phyloP scores from a whole-genome alignment of 2,329 filamentous ascomycete species.

The Beauveria scarabaeidicola region DNA sequence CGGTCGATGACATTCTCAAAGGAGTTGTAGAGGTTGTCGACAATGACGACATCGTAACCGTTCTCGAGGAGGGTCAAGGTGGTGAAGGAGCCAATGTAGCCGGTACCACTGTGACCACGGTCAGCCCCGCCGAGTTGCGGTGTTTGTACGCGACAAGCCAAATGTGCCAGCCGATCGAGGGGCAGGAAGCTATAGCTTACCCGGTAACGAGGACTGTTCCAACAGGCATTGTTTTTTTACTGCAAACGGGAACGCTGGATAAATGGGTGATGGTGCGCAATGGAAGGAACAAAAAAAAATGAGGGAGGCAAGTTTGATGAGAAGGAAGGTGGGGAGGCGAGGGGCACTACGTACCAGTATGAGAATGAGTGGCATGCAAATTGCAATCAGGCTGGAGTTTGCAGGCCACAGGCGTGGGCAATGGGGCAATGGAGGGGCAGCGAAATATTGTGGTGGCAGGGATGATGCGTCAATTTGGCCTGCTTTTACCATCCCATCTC shows the following conservation, averaged over 20 bases:
- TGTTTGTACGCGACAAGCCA: neutral
- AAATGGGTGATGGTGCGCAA: slow-evolving; percentile 10
- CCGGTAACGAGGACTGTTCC: slow-evolving; percentile 89
- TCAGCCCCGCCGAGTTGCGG: slow-evolving; percentile 6
- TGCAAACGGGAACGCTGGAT: slow-evolving; percentile 17
- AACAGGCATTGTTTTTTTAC: slow-evolving; percentile 51
- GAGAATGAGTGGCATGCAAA: neutral
- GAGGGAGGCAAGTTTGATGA: slow-evolving; percentile 2
- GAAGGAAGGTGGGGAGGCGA: neutral
- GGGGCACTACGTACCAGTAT: neutral
- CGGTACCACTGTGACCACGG: slow-evolving; percentile 64
- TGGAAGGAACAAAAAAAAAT: neutral
- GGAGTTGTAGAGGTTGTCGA: slow-evolving; percentile 96
- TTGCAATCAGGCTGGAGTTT: too few relatives aligned
- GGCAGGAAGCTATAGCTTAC: slow-evolving; percentile 42
- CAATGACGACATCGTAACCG: slow-evolving; percentile 92
- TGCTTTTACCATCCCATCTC: too few relatives aligned
- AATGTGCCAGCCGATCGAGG: slow-evolving; percentile 12
- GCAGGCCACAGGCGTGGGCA: neutral
- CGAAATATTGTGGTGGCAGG: too few relatives aligned
- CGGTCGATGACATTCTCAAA: slow-evolving; percentile 85
- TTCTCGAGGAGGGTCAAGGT: slow-evolving; percentile 83
- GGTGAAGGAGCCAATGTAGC: slow-evolving; percentile 99
- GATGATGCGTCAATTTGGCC: too few relatives aligned
- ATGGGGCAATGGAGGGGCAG: too few relatives aligned